Percentiles rank a stretch among this genome's conserved stretches.
These are phyloP conservation scores for Candida gigantensis DNA, from an alignment of 1,139 yeast genomes.

Conservation along the genomic window DNA sequence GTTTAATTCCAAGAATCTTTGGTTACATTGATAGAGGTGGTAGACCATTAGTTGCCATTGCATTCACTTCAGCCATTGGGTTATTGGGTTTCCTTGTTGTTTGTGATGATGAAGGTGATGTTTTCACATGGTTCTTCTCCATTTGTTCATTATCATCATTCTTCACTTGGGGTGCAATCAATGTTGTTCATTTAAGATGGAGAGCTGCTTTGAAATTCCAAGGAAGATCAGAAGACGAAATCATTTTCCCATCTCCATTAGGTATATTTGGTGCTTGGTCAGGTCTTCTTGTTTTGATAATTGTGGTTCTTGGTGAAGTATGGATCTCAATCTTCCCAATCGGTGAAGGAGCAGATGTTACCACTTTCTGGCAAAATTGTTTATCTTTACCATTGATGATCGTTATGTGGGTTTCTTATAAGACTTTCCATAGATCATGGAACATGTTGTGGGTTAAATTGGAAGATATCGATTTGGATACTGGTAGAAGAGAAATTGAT, in stretches of 20 bases:
- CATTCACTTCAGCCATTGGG: conserved; percentile 55
- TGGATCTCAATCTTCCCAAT: conserved; percentile 51
- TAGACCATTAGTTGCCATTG: conserved; percentile 55
- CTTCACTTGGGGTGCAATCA: conserved; percentile 52
- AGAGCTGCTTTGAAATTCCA: conserved; percentile 37
- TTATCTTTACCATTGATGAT: conserved; percentile 51
- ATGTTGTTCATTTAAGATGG: conserved; percentile 41
- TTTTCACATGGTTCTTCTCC: conserved; percentile 68
- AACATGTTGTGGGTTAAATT: conserved; percentile 30
- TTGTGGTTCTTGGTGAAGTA: conserved; percentile 48
- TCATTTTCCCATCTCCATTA: conserved; percentile 48
- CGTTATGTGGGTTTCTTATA: conserved; percentile 31
- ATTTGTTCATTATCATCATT: conserved; percentile 63
- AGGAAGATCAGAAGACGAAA: conserved; percentile 44
- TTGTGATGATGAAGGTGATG: conserved; percentile 43
- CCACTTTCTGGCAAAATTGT: conserved; percentile 48
- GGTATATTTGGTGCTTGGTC: conserved; percentile 50
- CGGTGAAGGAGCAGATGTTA: conserved; percentile 30
- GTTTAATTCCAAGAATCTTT: conserved; percentile 43
- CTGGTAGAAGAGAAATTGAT: conserved; percentile 51
- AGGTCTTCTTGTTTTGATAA: conserved; percentile 41
- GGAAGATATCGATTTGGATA: conserved; percentile 49
- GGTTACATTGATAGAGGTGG: conserved; percentile 60
- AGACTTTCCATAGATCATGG: conserved; percentile 31
- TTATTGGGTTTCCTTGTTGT: conserved; percentile 63